Percentiles rank a stretch among this genome's conserved stretches.
Conservation (phyloP, 805 yeast genomes). For the Zygosaccharomyces siamensis region DNA sequence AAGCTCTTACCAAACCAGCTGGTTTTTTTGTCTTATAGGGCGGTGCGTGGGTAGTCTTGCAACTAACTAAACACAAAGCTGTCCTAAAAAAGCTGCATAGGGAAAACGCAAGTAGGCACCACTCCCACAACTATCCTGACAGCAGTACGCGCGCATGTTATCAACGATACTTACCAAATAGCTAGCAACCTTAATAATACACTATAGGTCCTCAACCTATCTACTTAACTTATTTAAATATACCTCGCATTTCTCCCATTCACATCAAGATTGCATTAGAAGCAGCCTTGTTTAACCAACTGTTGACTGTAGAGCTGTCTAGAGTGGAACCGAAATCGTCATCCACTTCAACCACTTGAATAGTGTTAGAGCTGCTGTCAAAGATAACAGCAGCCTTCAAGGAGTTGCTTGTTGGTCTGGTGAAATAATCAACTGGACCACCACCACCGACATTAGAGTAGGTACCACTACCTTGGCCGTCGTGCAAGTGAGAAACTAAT, state of each 20-base stretch:
- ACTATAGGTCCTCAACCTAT: not conserved
- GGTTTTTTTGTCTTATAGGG: too few species aligned
- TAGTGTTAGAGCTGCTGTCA: constrained; percentile 40
- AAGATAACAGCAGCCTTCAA: constrained; percentile 91
- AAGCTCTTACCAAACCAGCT: not conserved
- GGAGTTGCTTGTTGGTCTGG: constrained; percentile 72
- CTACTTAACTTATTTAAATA: not conserved
- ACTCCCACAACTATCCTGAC: too few species aligned
- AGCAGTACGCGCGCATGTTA: too few species aligned
- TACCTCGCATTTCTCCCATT: not conserved
- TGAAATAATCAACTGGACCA: constrained; percentile 81
- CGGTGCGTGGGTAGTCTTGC: too few species aligned
- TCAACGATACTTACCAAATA: too few species aligned
- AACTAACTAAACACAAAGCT: too few species aligned
- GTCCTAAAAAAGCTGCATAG: too few species aligned
- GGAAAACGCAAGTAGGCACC: too few species aligned
- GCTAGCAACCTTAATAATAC: not conserved
- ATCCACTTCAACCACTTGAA: constrained; percentile 60
- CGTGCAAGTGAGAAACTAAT: constrained; percentile 78
- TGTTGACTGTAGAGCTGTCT: constrained; percentile 48
- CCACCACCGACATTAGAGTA: constrained; percentile 68
- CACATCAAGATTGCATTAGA: constrained; percentile 38
- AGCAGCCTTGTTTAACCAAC: constrained; percentile 55
- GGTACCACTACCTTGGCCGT: constrained; percentile 52
- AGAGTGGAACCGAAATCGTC: constrained; percentile 53